Base-by-base conservation (phyloP, 169 alveolate species). In the Cyclospora cayetanensis region DNA sequence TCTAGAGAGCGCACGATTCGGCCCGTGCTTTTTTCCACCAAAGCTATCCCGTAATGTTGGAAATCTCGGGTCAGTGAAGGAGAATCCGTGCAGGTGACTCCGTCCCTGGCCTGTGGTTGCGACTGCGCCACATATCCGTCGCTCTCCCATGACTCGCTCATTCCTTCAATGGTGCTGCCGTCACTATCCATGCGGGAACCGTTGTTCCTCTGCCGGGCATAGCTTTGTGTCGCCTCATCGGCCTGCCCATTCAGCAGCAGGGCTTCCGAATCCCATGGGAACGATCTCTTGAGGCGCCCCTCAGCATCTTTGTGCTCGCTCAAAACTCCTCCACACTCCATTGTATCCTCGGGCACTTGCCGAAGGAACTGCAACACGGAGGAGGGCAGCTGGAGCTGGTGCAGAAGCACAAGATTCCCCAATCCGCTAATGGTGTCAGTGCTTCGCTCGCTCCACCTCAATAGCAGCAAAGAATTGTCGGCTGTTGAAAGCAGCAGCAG, bases 401-500 rank as follows among this genome's bases (percentile, higher is more conserved):
- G 70, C 27, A 74, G 25, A 5, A 74, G 85, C 35, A 74, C 85
- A 41, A 74, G 85, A 39, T n/a, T 74, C n/a, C 85, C 85, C 85
- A 39, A 74, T 5, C 65, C 65, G 3, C 39, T 74, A 39, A 39
- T 39, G 11, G 22, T 35, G 63, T 39, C 85, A 41, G 42, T 20
- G n/a, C 41, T n/a, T 12, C 65, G 18, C 27, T 41, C 85, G 25
- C 65, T 74, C 92, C 92, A 87, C 39, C 79, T 85, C 60, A 87
- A 63, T 37, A 87, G 65, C 31, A 87, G 25, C 42, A 87, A 68
- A 39, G 60, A 76, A 25, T 77, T 68, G 35, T 50, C 46, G 29
- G 92, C 92, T 35, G 87, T 46, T 41, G 92, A 68, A 35, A 87
- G 77, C 35, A 87, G 77, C 52, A 87, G n/a, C 27, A 87, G 92